phyloP scores from a whole-genome alignment of 345 rosid genomes.

The Hibiscus trionum region DNA sequence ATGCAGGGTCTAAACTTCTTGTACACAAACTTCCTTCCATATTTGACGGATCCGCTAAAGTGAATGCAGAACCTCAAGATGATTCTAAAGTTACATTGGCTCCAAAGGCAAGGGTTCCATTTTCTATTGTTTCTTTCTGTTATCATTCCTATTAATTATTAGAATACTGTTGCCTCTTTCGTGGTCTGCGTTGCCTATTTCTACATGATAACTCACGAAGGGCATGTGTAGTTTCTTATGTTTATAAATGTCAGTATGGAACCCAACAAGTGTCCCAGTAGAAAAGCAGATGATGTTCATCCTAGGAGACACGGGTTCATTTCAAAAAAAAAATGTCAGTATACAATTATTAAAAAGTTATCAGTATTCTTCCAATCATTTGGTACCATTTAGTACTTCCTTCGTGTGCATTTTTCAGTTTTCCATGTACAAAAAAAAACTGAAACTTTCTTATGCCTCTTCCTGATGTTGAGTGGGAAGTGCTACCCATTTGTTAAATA shows the following conservation, averaged over 20 bases:
- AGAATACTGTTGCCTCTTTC: not conserved
- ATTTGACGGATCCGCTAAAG: conserved; percentile 66
- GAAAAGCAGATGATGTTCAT: too few species aligned
- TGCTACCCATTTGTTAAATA: too few species aligned
- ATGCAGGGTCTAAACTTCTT: conserved; percentile 78
- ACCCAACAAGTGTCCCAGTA: too few species aligned
- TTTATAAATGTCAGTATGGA: not conserved
- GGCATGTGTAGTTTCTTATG: not conserved
- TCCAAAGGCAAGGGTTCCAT: conserved; percentile 52
- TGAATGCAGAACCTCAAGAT: conserved; percentile 77
- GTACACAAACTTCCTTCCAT: conserved; percentile 64
- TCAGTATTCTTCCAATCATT: not conserved
- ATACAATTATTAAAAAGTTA: not conserved
- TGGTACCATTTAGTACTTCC: not conserved
- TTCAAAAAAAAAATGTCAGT: not conserved
- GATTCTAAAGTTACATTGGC: conserved; percentile 80
- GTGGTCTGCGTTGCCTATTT: not conserved
- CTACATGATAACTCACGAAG: not conserved
- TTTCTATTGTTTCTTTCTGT: not conserved
- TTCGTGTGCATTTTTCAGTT: not conserved
- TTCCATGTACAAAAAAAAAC: not conserved
- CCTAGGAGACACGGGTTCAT: too few species aligned
- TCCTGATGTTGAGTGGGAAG: too few species aligned
- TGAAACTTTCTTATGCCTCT: too few species aligned
- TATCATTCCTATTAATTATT: not conserved